phyloP scores from a whole-genome alignment of 2,329 filamentous ascomycete species.

The Ascochyta koolunga region DNA sequence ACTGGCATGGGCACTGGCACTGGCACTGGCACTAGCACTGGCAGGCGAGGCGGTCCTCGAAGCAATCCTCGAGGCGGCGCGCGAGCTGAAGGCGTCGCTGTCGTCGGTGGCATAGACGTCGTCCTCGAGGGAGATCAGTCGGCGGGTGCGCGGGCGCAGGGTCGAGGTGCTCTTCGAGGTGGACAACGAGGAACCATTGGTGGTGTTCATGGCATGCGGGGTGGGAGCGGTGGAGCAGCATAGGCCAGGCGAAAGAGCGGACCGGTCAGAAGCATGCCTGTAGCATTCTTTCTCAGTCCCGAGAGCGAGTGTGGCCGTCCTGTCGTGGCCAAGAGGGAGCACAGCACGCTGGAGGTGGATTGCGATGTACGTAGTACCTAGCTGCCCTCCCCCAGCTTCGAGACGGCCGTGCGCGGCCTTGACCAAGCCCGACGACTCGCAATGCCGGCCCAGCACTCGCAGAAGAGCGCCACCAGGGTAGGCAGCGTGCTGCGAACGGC shows the following conservation, averaged over 20 bases:
- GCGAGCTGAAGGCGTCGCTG: constrained; percentile 47
- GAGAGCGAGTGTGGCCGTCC: background rate
- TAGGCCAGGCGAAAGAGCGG: constrained; percentile 35
- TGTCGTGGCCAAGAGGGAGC: background rate
- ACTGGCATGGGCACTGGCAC: no score
- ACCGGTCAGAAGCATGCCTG: constrained; percentile 28
- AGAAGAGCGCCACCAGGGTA: background rate
- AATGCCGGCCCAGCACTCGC: constrained; percentile 12
- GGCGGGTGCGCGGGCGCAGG: constrained; percentile 54
- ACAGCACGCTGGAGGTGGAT: no score
- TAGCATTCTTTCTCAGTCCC: constrained; percentile 32
- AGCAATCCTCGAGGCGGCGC: constrained; percentile 46
- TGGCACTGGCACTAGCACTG: no score
- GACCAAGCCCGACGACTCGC: constrained; percentile 10
- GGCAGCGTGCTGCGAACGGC: constrained; percentile 1
- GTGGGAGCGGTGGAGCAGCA: constrained; percentile 45
- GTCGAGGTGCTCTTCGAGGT: constrained; percentile 52
- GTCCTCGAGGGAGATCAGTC: constrained; percentile 57
- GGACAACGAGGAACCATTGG: constrained; percentile 46
- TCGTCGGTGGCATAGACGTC: constrained; percentile 46
- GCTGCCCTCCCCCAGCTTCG: constrained; percentile 13
- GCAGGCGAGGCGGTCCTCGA: constrained; percentile 47
- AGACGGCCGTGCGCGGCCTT: constrained; percentile 17
- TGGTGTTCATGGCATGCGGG: constrained; percentile 48
- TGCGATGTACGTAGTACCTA: constrained; percentile 14